Base-by-base conservation (phyloP, 2,329 filamentous ascomycete genomes). In the Phoma sp. region DNA sequence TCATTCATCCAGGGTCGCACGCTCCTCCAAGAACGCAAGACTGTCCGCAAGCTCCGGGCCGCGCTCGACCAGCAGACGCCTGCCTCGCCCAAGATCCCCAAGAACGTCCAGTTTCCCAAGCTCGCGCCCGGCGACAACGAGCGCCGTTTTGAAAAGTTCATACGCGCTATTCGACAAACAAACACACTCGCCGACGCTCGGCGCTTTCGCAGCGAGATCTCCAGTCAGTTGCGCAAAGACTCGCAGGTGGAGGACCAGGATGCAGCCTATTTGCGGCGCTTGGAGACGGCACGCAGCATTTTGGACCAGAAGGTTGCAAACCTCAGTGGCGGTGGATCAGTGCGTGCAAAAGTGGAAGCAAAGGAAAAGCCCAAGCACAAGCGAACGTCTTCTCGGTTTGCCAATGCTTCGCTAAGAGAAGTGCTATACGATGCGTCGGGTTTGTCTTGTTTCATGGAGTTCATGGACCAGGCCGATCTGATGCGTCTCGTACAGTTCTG, bases 381-480 rank as follows among this genome's bases (percentile, higher is more conserved):
- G 52, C 70, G 74, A 24, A 70, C 74, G n/a, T 77, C 83, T n/a
- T 89, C 89, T 2, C 84, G 83, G 39, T 79, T 93, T 35, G 88
- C 92, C 61, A 89, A 90, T 64, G 88, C 89, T 7, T 88, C 90
- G 0, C 80, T 98, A 2, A 85, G 88, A 12, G 92, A 98, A 62
- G 82, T 99, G n/a, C 82, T 99, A 54, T 89, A 93, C 63, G 92
- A 96, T 74, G 86, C 95, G 2, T 90, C 94, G 1, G 94, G 92
- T 0, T 81, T 99, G 8, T 98, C 95, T 2, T 99, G 96, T 73
- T 98, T 99, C 78, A 99, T 99, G 95, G 95, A 99, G 73, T 98
- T 92, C 70, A 99, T 99, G 95, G 95, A 99, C 73, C 88, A 95
- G 37, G 90, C 93, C 71, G 84, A 85, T 15, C 81, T 94, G 24